These are phyloP conservation scores for Sugiyamaella sp. DNA, from an alignment of 1,139 yeast species.

Conservation along the genomic window DNA sequence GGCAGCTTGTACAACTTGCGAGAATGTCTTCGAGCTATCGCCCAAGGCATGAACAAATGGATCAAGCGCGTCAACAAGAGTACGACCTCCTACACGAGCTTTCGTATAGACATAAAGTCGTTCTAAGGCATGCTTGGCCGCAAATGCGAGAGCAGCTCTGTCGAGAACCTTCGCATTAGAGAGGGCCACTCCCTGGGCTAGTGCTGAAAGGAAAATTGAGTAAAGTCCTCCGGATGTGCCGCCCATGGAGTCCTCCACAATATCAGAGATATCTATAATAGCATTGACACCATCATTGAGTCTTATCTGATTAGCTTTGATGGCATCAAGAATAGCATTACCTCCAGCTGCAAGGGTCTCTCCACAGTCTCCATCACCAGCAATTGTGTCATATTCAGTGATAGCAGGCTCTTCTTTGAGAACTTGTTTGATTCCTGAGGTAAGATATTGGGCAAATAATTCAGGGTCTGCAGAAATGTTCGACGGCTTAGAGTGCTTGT, in stretches of 20 bases:
- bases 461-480: slow-evolving; percentile 49
- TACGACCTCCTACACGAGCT: slow-evolving; percentile 89
- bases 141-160: slow-evolving; percentile 48
- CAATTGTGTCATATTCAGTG: slow-evolving; percentile 82
- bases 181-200: slow-evolving; percentile 54
- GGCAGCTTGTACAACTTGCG: slow-evolving; percentile 68
- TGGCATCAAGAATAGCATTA: slow-evolving; percentile 61
- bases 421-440: slow-evolving; percentile 55
- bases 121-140: slow-evolving; percentile 56
- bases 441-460: slow-evolving; percentile 47
- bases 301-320: slow-evolving; percentile 47
- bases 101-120: slow-evolving; percentile 78
- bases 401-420: slow-evolving; percentile 71
- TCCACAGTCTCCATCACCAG: slow-evolving; percentile 98
- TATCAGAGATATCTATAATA: slow-evolving; percentile 64
- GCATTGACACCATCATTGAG: slow-evolving; percentile 57
- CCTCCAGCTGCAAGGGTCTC: slow-evolving; percentile 87
- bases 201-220: slow-evolving; percentile 75
- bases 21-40: slow-evolving; percentile 51
- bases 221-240: slow-evolving; percentile 96
- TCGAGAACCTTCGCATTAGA: slow-evolving; percentile 40
- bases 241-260: slow-evolving; percentile 90
- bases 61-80: slow-evolving; percentile 82
- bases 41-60: slow-evolving; percentile 75
- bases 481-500: slow-evolving; percentile 26